Evolutionary conservation across 192 early-diverging fungal genomes (phyloP), one percentile per base, ranked within the genome.

Genomic region (Backusella luteola): DNA sequence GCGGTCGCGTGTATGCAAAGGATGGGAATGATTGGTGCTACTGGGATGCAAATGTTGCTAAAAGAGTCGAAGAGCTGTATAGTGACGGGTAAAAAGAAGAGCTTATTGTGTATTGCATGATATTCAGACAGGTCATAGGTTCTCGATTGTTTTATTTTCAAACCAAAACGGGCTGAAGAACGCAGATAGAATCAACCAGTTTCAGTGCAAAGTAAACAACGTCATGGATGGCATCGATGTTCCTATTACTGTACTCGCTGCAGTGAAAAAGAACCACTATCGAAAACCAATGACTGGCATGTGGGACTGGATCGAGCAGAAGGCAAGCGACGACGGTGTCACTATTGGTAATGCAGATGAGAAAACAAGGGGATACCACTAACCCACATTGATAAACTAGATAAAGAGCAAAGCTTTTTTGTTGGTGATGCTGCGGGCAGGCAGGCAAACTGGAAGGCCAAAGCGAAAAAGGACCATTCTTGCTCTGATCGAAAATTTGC

Each of bases 391-490:
- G 15, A 49, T 81, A 17, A 32, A 14, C 90, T 32, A 77, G 94
- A 96, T 74, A 73, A 67, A 42, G 56, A 52, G 7, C 67, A 78
- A 3, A 92, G 91, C 75, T 96, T 95, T 63, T 99, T 90, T 85
- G 93, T 96, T 4, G 97, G 97, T 29, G 97, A 99, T 83, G 97
- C 96, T 3, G 95, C 95, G n/a, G 96, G 97, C 1, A 79, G 97
- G 41, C 80, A 83, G 0, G 84, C 72, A 2, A 86, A 84, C n/a
- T 93, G 93, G 91, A 89, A 87, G 73, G 73, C 56, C 0, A 88
- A 87, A 4, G 80, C 74, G 1, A 80, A 83, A 26, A 90, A 89
- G 73, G 97, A 99, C 73, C 91, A 91, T 82, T 86, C 92, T n/a
- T 94, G 94, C 80, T 89, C 88, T 2, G 97, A 99, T 77, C 86